These are phyloP conservation scores for Eimeria acervulina DNA, from an alignment of 169 alveolate species.

Conservation along the genomic window DNA sequence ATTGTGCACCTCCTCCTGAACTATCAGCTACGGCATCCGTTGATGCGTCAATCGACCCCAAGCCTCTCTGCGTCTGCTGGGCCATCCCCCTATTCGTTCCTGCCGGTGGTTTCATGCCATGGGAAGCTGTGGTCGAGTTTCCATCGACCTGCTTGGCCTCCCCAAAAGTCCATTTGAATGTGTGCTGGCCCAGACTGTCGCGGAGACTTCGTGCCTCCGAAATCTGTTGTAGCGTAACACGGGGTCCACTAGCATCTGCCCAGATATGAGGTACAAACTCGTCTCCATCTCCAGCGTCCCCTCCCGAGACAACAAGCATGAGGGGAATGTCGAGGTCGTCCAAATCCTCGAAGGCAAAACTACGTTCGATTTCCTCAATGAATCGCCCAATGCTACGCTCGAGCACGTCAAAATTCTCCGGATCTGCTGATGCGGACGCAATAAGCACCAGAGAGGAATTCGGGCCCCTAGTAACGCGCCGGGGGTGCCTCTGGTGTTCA, in stretches of 20 bases:
- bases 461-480: not conserved
- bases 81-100: not conserved
- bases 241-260: not conserved
- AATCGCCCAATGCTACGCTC: slow-evolving; percentile 25
- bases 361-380: slow-evolving; percentile 23
- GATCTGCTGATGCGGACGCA: slow-evolving; percentile 1
- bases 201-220: slow-evolving; percentile 10
- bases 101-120: not conserved
- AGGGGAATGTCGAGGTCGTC: slow-evolving; percentile 48
- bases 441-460: not conserved
- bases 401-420: not conserved
- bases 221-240: slow-evolving; percentile 28
- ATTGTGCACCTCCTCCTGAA: not conserved
- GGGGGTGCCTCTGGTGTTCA: slow-evolving; percentile 12
- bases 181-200: slow-evolving; percentile 8
- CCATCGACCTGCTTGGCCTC: not conserved
- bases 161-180: slow-evolving; percentile 59
- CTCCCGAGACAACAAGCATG: slow-evolving; percentile 39
- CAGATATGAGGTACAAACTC: not conserved
- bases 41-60: not conserved
- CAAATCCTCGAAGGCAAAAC: not conserved
- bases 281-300: slow-evolving; percentile 34
- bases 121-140: not conserved
- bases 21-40: not conserved
- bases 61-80: not conserved